Base-by-base conservation (phyloP, 805 yeast species). In the Saccharomycopsis schoenii region DNA sequence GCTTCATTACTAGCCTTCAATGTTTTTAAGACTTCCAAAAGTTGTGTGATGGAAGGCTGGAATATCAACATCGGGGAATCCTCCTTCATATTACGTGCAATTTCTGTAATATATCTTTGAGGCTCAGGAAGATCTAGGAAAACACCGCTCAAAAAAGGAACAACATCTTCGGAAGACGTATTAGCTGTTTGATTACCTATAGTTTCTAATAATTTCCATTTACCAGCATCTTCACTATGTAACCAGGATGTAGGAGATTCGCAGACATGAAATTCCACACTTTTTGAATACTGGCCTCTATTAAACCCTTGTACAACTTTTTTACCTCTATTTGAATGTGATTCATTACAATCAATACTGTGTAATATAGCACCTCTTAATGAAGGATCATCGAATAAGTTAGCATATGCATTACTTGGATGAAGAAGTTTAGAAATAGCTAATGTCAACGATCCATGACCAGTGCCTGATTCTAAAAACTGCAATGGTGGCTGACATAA, bases 391-490 rank as follows among this genome's bases (percentile, higher is more conserved):
- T 69, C 69, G 58, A 64, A 66, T 2, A 65, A 65, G 15, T 65
- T 64, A 11, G 71, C 70, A 59, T 64, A 73, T 17, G 75, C 74
- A 64, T 80, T 80, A 1, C 78, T 79, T 25, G 79, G 70, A 64
- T 80, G 83, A 0, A 80, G 66, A 15, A 69, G 70, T 29, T 70
- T 73, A 25, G 77, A 72, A 15, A 80, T 76, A 9, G 79, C 77
- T 52, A 80, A 58, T 2, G 80, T 71, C 56, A 80, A 66, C 1
- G 83, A 79, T 0, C 84, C 84, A 68, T 80, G 83, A 1, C 84
- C 84, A 1, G 83, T 80, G 3, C 84, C 84, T 0, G 82, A 82
- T 64, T 80, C 84, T 19, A 80, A 67, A 60, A 74, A 75, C 58
- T 79, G 80, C 11, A 71, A 59, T 1, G 79, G 78, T 2, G 69